A percentile compares a stretch with the other conserved stretches of the same genome.
phyloP scores from a whole-genome alignment of 768 basidiomycete species.

The Lactifluus piperatus region DNA sequence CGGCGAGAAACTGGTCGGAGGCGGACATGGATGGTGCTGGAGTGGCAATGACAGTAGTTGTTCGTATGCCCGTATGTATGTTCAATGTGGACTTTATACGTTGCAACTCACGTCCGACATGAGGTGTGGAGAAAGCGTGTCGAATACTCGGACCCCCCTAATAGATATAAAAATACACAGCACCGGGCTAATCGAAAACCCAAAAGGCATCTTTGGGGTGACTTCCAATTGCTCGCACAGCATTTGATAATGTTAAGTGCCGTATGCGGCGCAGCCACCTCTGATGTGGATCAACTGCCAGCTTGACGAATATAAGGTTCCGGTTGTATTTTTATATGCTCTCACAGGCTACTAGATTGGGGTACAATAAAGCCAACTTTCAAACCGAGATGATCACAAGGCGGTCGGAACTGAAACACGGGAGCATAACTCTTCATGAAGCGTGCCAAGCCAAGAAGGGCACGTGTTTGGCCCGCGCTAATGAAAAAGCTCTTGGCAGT shows the following conservation, averaged over 20 bases:
- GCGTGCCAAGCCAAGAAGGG: too few relatives aligned
- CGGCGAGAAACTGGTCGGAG: slow-evolving; percentile 12
- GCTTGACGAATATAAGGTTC: background rate
- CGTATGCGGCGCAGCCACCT: background rate
- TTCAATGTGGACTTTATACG: slow-evolving; percentile 10
- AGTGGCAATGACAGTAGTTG: background rate
- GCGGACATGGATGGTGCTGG: slow-evolving; percentile 6
- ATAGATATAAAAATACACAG: background rate
- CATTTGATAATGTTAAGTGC: slow-evolving; percentile 5
- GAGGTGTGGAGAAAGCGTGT: slow-evolving; percentile 15
- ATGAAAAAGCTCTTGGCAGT: background rate
- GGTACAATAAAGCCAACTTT: background rate
- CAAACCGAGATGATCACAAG: too few relatives aligned
- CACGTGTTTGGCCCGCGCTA: too few relatives aligned
- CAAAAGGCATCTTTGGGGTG: background rate
- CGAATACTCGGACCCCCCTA: background rate
- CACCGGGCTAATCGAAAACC: too few relatives aligned
- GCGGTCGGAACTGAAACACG: too few relatives aligned
- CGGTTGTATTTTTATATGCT: too few relatives aligned
- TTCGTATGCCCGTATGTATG: background rate
- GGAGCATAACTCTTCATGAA: too few relatives aligned
- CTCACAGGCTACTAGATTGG: too few relatives aligned
- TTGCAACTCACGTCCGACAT: background rate
- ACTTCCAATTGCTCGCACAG: slow-evolving; percentile 10
- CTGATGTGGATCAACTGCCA: background rate